These are phyloP conservation scores for Thelonectria olida DNA, from an alignment of 2,329 filamentous ascomycete genomes.

Conservation along the genomic window DNA sequence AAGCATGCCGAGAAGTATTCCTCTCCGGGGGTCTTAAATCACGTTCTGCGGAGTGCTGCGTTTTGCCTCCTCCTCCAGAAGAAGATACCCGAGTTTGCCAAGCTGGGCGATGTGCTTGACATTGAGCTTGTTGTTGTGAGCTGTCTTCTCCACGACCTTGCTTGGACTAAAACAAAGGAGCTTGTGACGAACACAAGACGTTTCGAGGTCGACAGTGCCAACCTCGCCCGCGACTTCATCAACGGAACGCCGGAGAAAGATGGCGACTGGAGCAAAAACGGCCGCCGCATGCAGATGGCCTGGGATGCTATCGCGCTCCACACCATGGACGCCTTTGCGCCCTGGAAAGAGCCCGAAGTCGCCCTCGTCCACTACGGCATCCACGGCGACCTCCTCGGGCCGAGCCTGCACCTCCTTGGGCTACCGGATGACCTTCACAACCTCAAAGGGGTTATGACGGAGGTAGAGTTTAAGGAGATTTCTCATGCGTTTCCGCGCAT, in stretches of 20 bases:
- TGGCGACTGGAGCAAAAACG: not conserved
- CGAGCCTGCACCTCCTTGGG: conserved; percentile 2
- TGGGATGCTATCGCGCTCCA: conserved; percentile 1
- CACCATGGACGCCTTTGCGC: not conserved
- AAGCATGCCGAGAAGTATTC: not conserved
- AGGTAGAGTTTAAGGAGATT: conserved; percentile 1
- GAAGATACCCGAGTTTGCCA: not conserved
- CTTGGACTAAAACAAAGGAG: conserved; percentile 3
- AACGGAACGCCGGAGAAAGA: not conserved
- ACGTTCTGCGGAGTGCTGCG: not conserved
- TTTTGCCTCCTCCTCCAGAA: conserved; percentile 4
- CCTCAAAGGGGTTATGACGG: not conserved
- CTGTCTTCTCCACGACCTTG: conserved; percentile 3
- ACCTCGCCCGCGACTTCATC: conserved; percentile 2
- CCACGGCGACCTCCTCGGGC: not conserved
- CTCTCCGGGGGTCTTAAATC: conserved; percentile 1
- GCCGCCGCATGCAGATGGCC: not conserved
- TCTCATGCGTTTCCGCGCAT: not conserved
- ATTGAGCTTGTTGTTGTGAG: not conserved
- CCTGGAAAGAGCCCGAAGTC: conserved; percentile 2
- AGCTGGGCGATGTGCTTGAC: conserved; percentile 1
- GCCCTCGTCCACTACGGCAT: conserved; percentile 2
- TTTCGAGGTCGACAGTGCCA: conserved; percentile 3
- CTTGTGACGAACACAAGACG: conserved; percentile 2
- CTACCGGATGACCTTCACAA: not conserved